A percentile compares a stretch with the other conserved stretches of the same genome.
phyloP scores from a whole-genome alignment of 208 protist species.

The Trichomonas gallinae region DNA sequence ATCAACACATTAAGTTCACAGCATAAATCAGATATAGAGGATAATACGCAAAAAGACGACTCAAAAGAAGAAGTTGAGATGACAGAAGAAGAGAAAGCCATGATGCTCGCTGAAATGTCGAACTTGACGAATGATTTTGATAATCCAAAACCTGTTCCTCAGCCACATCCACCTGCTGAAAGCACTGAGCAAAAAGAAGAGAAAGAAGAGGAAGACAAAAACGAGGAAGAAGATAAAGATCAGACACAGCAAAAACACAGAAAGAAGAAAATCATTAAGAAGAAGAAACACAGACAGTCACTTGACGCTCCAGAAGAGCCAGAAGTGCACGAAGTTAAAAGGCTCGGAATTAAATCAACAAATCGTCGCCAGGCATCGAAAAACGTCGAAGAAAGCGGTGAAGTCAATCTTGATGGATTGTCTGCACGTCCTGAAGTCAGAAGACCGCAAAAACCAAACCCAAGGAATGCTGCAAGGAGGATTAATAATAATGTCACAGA shows the following conservation, averaged over 20 bases:
- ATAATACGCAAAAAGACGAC: background rate
- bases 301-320: background rate
- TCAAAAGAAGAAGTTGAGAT: background rate
- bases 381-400: background rate
- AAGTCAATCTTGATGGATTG: background rate
- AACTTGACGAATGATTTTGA: background rate
- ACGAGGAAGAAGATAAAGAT: background rate
- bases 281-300: background rate
- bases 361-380: background rate
- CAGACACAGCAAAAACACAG: background rate
- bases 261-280: background rate
- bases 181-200: background rate
- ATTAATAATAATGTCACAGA: too few species aligned
- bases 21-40: background rate
- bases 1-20: background rate
- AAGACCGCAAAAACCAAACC: background rate
- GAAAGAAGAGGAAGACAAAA: background rate
- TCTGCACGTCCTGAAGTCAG: background rate
- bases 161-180: background rate
- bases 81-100: background rate
- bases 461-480: too few species aligned
- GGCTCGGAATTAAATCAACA: background rate
- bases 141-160: background rate
- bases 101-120: background rate
- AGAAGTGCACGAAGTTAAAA: background rate